Evolutionary conservation across 345 rosid species (phyloP).

Genomic region (Brassica rapa): DNA sequence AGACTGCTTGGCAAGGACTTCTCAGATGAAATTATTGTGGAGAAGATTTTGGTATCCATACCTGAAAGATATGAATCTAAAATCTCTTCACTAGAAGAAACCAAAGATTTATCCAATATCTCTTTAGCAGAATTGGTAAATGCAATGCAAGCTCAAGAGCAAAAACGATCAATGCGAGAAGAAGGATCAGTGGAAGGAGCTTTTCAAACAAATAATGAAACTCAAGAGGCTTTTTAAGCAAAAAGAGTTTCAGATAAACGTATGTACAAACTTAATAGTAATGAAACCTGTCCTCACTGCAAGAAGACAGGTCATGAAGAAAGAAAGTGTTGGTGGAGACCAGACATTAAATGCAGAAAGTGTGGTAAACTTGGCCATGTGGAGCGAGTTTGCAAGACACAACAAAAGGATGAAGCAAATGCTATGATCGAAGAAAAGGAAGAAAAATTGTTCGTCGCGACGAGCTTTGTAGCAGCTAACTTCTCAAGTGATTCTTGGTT

Average conservation of each 20-base stretch:
- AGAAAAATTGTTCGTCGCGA: background rate
- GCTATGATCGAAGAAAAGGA: background rate
- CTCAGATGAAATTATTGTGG: background rate
- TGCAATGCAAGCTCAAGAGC: background rate
- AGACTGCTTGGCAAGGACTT: background rate
- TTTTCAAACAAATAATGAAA: no score
- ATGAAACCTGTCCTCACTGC: no score
- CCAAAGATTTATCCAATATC: background rate
- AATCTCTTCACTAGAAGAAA: background rate
- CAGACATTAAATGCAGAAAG: no score
- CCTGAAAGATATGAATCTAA: background rate
- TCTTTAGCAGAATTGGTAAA: background rate
- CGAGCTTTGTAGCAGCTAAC: background rate
- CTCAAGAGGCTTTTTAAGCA: no score
- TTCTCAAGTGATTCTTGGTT: background rate
- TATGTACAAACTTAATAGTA: no score
- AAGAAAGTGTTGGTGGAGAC: no score
- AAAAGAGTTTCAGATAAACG: no score
- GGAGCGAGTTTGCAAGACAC: no score
- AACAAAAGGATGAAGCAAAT: background rate
- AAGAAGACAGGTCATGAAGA: no score
- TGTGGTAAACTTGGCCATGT: no score
- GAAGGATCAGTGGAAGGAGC: no score
- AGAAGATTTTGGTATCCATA: background rate
- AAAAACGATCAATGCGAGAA: no score